Conservation (phyloP, 768 basidiomycete genomes). For the Piloderma croceum region DNA sequence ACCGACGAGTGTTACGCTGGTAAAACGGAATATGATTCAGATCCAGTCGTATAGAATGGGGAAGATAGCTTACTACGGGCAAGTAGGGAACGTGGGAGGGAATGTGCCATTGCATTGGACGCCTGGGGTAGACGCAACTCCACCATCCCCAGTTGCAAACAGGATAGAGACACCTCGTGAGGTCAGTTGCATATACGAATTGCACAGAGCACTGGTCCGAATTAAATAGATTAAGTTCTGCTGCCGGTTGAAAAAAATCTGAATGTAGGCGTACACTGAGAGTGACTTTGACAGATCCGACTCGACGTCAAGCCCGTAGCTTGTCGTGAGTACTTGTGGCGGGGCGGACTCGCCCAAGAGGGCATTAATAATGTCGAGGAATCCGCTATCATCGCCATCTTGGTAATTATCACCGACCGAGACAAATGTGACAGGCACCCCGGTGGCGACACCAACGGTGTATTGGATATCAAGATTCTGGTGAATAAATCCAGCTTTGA, state of each 20-base stretch:
- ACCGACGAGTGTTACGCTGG: slow-evolving; percentile 46
- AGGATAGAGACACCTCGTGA: slow-evolving; percentile 53
- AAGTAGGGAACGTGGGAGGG: slow-evolving; percentile 44
- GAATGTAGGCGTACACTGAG: too few species aligned
- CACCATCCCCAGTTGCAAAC: slow-evolving; percentile 56
- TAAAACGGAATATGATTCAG: background rate
- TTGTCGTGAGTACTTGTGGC: slow-evolving; percentile 28
- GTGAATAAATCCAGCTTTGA: background rate
- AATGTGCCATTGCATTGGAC: slow-evolving; percentile 34
- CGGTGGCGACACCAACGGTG: slow-evolving; percentile 18
- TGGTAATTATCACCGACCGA: slow-evolving; percentile 24
- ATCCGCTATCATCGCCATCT: slow-evolving; percentile 24
- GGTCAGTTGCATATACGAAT: slow-evolving; percentile 36
- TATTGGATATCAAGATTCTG: slow-evolving; percentile 16
- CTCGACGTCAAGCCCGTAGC: slow-evolving; percentile 28
- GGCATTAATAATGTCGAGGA: slow-evolving; percentile 26
- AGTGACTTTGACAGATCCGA: background rate
- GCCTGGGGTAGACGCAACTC: slow-evolving; percentile 32
- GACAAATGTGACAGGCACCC: slow-evolving; percentile 27
- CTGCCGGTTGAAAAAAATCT: too few species aligned
- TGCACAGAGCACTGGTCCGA: slow-evolving; percentile 23
- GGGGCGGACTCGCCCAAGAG: slow-evolving; percentile 17
- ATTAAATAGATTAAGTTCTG: too few species aligned
- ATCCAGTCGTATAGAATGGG: slow-evolving; percentile 3
- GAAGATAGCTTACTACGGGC: slow-evolving; percentile 29